Base-by-base conservation (phyloP, 495 filamentous ascomycete species). In the Aspergillus olivimuriae region DNA sequence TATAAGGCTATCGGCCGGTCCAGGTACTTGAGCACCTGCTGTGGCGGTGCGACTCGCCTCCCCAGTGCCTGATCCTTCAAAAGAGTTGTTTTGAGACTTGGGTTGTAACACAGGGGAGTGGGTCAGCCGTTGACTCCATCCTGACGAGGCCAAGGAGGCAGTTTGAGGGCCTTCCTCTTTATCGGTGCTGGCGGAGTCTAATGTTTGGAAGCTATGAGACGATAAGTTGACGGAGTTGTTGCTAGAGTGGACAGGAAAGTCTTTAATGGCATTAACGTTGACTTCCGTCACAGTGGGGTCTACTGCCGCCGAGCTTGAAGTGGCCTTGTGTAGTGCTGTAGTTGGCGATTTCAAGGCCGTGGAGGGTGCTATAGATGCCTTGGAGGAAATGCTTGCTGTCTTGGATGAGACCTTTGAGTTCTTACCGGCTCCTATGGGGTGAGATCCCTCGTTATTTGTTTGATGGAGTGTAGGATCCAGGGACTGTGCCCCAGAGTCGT, bases 401-500 rank as follows among this genome's bases (percentile, higher is more conserved):
- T 78, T 73, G 0, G 78, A 76, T 10, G 78, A 74, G 17, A 76
- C 61, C 38, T 75, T 79, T 9, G 75, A 77, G 18, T 71, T 66
- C 45, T 75, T 73, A 4, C 65, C 62, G 7, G 53, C 44, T 14
- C 63, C 61, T 1, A 66, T 48, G 32, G 67, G 63, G 14, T 54
- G 63, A 18, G 67, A 61, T 42, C 56, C 42, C 20, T 70, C 66
- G 19, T 59, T 58, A 26, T 26, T 40, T 28, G 58, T 39, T 17
- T 63, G 63, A 26, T 66, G 60, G 21, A 50, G 53, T 35, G 56
- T 41, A 12, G 61, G 47, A 15, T 57, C 56, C 24, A 69, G 70
- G n/a, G 70, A 72, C 31, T 71, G 63, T 18, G 70, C 46, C 18
- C 65, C 60, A 9, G 69, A 74, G 9, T 56, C 60, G 30, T 69